Base-by-base conservation (phyloP, 2,329 filamentous ascomycete species). In the Xylariales sp. region DNA sequence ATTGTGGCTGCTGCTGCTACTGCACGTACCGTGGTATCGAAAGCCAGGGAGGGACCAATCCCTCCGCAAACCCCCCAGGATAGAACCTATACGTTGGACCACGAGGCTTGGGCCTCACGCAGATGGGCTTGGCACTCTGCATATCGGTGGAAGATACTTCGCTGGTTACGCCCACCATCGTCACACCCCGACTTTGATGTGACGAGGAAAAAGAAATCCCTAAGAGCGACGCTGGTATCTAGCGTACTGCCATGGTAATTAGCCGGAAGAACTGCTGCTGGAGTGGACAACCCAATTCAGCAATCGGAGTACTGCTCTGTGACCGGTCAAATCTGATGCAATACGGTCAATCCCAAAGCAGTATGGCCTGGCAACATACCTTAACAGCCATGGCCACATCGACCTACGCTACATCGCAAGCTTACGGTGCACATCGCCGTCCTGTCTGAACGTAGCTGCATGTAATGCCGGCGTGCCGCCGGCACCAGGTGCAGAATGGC, bases 121-220 rank as follows among this genome's bases (percentile, higher is more conserved):
- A 59, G 55, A 46, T 36, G 48, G 53, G 7, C 18, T 23, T 18
- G 49, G 32, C 48, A 36, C 39, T 55, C 45, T 62, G 41, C 56
- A 54, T 18, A 52, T 62, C 60, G 60, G 59, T 39, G 45, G 58
- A 53, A 53, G 4, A 50, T 48, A n/a, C 30, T n/a, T 56, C 39
- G 54, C 49, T 50, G 23, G 39, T 56, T 39, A 59, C 49, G 50
- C 48, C 49, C 39, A 53, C 28, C 49, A 39, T 61, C 56, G 54
- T 62, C 62, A 62, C 63, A 63, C n/a, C 16, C 43, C 43, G 63
- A 43, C 45, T 10, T 46, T 39, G 55, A 58, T 63, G 67, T 64
- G 46, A 48, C 28, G 34, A 18, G 50, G 64, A 64, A 67, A 69
- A 66, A 65, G 57, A 67, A 67, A 56, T 48, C 34, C 36, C 28